Evolutionary conservation across 2,329 filamentous ascomycete species (phyloP).

Genomic region (Pseudogymnoascus sp.): DNA sequence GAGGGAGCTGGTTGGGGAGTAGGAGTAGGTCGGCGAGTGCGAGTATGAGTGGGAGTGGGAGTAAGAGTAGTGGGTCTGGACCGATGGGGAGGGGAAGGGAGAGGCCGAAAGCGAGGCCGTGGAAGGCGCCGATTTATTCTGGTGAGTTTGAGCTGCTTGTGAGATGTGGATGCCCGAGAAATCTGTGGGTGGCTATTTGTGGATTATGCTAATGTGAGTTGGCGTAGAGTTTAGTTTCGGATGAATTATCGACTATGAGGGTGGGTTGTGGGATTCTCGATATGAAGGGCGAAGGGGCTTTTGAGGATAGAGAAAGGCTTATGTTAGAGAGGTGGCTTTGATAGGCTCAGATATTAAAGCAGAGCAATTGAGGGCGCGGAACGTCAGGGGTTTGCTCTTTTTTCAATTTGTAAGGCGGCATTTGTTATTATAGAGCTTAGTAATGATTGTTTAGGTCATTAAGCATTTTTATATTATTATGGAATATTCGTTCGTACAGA

Average conservation of each 20-base stretch:
- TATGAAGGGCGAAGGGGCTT: too few relatives aligned
- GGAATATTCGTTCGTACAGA: neutral
- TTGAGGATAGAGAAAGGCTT: neutral
- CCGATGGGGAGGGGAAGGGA: slow-evolving; percentile 18
- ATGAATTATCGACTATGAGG: neutral
- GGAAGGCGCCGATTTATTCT: slow-evolving; percentile 35
- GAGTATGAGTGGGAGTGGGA: slow-evolving; percentile 19
- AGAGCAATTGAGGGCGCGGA: neutral
- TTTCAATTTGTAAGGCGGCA: neutral
- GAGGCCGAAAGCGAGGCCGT: slow-evolving; percentile 32
- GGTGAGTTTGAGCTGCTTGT: slow-evolving; percentile 19
- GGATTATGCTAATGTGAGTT: neutral
- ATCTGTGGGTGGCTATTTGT: neutral
- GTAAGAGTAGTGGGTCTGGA: slow-evolving; percentile 13
- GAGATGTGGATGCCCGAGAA: neutral
- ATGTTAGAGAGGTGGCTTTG: neutral
- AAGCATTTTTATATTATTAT: neutral
- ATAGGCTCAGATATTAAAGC: neutral
- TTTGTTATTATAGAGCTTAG: neutral
- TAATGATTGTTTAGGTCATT: neutral
- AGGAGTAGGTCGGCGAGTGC: slow-evolving; percentile 25
- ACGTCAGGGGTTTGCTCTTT: neutral
- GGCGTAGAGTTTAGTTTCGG: neutral
- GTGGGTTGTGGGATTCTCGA: neutral
- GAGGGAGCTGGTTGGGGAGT: neutral